Conservation (phyloP, 306 rosid species). For the Herpetospermum pedunculosum region DNA sequence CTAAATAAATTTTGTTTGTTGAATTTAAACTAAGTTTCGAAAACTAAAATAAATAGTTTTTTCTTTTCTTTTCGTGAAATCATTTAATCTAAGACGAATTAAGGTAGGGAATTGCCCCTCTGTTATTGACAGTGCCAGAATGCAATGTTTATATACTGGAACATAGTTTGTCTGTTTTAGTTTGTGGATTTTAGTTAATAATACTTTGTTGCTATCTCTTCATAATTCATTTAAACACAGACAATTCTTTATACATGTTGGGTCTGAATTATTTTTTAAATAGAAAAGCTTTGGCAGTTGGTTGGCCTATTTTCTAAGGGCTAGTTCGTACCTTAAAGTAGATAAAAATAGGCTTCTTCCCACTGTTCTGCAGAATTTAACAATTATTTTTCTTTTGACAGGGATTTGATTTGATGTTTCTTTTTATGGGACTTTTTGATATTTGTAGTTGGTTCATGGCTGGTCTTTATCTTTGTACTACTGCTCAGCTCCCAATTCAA, state of each 20-base stretch:
- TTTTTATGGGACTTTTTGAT: too few relatives aligned
- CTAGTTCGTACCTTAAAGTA: neutral
- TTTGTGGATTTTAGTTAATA: neutral
- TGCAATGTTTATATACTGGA: neutral
- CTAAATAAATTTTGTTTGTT: too few relatives aligned
- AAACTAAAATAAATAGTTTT: too few relatives aligned
- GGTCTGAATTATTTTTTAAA: neutral
- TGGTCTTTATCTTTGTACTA: neutral
- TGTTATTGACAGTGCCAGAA: neutral
- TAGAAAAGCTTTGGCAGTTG: neutral
- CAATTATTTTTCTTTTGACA: too few relatives aligned
- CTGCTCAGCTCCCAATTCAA: neutral
- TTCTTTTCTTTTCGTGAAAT: too few relatives aligned
- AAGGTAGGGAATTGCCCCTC: neutral
- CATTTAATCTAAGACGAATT: too few relatives aligned
- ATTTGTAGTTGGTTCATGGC: neutral
- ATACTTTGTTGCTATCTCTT: neutral
- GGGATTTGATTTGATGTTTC: neutral
- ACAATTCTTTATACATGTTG: neutral
- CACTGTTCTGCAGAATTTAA: neutral
- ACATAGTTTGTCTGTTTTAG: neutral
- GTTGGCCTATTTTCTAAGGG: neutral
- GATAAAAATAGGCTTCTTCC: neutral
- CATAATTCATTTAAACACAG: neutral
- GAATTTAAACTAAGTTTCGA: too few relatives aligned